phyloP scores from a whole-genome alignment of 495 filamentous ascomycete species.

The Elaphomyces granulatus region DNA sequence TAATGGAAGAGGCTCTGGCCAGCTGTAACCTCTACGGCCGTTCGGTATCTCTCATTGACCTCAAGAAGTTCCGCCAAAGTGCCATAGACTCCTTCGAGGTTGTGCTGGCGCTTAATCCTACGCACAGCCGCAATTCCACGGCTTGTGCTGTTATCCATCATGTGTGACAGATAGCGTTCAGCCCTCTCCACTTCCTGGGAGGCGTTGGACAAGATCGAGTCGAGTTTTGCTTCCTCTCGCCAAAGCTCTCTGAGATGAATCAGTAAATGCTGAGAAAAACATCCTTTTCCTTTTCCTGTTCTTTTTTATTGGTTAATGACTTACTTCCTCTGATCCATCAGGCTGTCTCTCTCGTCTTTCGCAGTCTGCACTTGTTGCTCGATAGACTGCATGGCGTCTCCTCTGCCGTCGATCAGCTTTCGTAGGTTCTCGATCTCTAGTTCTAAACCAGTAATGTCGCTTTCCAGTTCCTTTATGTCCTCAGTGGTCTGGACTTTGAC shows the following conservation, averaged over 20 bases:
- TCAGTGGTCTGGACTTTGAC: constrained; percentile 72
- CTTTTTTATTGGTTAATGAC: too few relatives aligned
- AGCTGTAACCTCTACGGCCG: constrained; percentile 84
- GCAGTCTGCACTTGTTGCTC: constrained; percentile 59
- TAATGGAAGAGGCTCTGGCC: constrained; percentile 92
- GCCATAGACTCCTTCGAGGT: constrained; percentile 80
- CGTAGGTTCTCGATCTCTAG: constrained; percentile 55
- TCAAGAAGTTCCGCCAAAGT: constrained; percentile 82
- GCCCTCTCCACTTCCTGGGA: constrained; percentile 58
- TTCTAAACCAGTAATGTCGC: constrained; percentile 55
- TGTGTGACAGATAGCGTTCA: constrained; percentile 59
- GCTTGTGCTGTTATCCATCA: constrained; percentile 80
- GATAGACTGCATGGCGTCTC: constrained; percentile 53
- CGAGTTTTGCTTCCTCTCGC: constrained; percentile 78
- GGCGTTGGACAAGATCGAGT: constrained; percentile 60
- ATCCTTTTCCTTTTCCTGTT: too few relatives aligned
- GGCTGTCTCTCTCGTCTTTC: constrained; percentile 64
- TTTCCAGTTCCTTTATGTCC: constrained; percentile 63
- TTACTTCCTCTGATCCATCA: constrained; percentile 75
- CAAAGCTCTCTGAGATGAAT: constrained; percentile 47
- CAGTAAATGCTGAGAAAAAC: too few relatives aligned
- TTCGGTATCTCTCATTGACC: constrained; percentile 70
- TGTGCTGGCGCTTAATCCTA: constrained; percentile 57
- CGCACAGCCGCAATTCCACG: constrained; percentile 72
- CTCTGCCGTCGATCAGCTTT: constrained; percentile 61